Base-by-base conservation (phyloP, 169 alveolate species). In the Cystoisospora suis region DNA sequence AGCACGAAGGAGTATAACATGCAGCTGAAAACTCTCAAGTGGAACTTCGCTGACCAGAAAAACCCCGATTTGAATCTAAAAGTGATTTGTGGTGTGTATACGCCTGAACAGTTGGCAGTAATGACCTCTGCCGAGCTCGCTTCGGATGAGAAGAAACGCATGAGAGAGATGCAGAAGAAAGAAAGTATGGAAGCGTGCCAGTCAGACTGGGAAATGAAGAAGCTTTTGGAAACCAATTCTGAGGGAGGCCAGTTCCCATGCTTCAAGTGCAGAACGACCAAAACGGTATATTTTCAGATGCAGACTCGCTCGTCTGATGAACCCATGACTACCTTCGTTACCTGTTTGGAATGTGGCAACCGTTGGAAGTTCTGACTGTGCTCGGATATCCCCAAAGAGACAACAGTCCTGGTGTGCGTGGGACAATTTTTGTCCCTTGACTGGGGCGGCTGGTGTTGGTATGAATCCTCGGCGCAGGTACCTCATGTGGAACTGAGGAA, bases 251-350 rank as follows among this genome's bases (percentile, higher is more conserved):
- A 98, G 95, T 98, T 98, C 96, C 96, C 97, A 81, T 98, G 99
- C 94, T 94, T 93, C 81, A 97, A 97, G 94, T 98, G 99, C 92
- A 94, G 96, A 58, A 95, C 98, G 0, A 95, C 94, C 72, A 97
- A 96, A 58, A 98, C 99, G 12, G 96, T 96, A 15, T 97, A 96
- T 93, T 92, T 91, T 75, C 99, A 98, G 94, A 93, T 97, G 96
- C 99, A 98, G 94, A 98, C 99, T 3, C 95, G 99, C 90, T 97
- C 99, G 9, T 98, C 99, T 47, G 99, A 98, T 94, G 99, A 98
- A 92, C 99, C 99, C 80, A 98, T 98, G 99, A 98, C 99, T 20
- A 96, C 99, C 87, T 98, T 98, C 88, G 99, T 98, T 29, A 95
- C 97, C 44, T 98, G 99, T 83, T 93, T 98, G 32, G 97, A 97